A percentile compares a stretch with the other conserved stretches of the same genome.
Evolutionary conservation across 2,329 filamentous ascomycete genomes (phyloP).

Genomic region (Plectosphaerella plurivora): DNA sequence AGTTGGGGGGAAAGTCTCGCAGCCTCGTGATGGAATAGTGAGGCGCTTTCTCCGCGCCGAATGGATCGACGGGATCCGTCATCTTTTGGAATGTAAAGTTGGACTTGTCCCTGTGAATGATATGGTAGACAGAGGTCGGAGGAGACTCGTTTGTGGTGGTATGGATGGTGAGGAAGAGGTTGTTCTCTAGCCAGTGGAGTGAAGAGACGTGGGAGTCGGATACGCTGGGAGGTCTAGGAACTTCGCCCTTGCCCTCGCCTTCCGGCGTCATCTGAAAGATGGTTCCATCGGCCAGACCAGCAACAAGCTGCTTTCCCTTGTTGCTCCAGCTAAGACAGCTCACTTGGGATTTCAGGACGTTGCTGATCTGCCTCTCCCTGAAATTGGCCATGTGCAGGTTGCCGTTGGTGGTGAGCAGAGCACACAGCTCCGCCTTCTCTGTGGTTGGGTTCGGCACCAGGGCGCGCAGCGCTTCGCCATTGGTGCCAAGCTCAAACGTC

Average conservation of each 20-base stretch:
- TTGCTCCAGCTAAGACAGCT: slow-evolving; percentile 88
- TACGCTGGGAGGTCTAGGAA: slow-evolving; percentile 71
- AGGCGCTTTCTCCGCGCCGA: slow-evolving; percentile 60
- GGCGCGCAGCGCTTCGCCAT: slow-evolving; percentile 66
- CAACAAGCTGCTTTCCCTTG: slow-evolving; percentile 87
- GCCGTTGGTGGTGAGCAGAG: slow-evolving; percentile 74
- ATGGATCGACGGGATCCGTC: slow-evolving; percentile 69
- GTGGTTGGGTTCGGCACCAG: slow-evolving; percentile 76
- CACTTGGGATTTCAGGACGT: slow-evolving; percentile 65
- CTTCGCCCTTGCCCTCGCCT: slow-evolving; percentile 69
- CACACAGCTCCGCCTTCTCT: slow-evolving; percentile 70
- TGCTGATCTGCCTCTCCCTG: slow-evolving; percentile 61
- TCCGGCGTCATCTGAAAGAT: slow-evolving; percentile 80
- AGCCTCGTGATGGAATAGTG: slow-evolving; percentile 77
- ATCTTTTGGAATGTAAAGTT: slow-evolving; percentile 71
- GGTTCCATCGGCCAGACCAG: slow-evolving; percentile 76
- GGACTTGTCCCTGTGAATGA: slow-evolving; percentile 64
- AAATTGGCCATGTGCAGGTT: slow-evolving; percentile 82
- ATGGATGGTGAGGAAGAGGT: slow-evolving; percentile 78
- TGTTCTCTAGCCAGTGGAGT: slow-evolving; percentile 82
- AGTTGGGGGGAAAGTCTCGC: slow-evolving; percentile 71
- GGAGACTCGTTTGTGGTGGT: slow-evolving; percentile 57
- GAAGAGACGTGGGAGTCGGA: slow-evolving; percentile 70
- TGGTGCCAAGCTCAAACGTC: slow-evolving; percentile 72
- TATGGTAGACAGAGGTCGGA: slow-evolving; percentile 68